Percentiles rank a stretch among this genome's conserved stretches.
Conservation (phyloP, 352 stramenopile species). For the Phytophthora boehmeriae region DNA sequence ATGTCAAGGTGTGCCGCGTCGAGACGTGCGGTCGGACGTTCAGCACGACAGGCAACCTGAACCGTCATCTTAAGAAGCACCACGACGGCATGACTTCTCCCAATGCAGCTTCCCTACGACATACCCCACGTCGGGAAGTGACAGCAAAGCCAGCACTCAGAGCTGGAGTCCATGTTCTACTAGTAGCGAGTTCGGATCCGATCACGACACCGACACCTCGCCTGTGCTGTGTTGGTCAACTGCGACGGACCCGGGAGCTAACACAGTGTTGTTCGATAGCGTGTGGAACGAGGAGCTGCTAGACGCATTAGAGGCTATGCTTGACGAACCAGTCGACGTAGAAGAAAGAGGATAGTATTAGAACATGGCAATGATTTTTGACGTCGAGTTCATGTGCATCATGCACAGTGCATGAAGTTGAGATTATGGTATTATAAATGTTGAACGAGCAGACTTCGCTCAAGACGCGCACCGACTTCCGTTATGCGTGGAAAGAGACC, state of each 20-base stretch:
- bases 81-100: constrained; percentile 10
- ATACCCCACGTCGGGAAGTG: constrained; percentile 1
- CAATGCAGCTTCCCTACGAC: background rate
- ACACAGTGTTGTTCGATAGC: constrained; percentile 13
- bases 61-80: constrained; percentile 49
- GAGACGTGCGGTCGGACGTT: constrained; percentile 48
- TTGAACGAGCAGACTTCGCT: no score
- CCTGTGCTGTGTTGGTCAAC: constrained; percentile 13
- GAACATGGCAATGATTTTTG: no score
- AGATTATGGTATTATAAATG: no score
- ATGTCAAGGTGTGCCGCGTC: constrained; percentile 41
- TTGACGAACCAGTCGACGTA: constrained; percentile 22
- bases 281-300: constrained; percentile 35
- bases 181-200: constrained; percentile 7
- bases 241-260: constrained; percentile 3
- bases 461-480: no score
- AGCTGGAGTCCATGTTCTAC: constrained; percentile 12
- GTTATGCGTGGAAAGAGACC: no score
- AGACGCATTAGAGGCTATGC: constrained; percentile 33
- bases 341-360: no score
- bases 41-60: constrained; percentile 50
- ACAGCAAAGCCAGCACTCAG: background rate
- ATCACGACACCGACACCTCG: constrained; percentile 16
- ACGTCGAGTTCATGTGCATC: constrained; percentile 11
- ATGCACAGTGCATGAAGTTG: no score